Base-by-base conservation (phyloP, 768 basidiomycete species). In the Boletales sp. region DNA sequence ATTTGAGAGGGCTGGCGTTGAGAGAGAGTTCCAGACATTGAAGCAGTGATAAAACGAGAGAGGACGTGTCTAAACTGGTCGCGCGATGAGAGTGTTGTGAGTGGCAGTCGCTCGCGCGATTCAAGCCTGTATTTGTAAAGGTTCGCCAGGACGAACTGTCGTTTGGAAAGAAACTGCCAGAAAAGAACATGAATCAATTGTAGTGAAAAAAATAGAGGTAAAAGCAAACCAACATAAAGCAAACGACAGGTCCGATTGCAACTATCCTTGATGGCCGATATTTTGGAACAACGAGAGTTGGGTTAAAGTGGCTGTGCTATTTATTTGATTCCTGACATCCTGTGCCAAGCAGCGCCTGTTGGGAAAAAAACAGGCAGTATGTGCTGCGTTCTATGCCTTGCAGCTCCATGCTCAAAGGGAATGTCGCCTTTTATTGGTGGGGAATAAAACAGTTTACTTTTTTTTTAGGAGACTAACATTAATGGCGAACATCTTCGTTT, bases 21-120 rank as follows among this genome's bases (percentile, higher is more conserved):
- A 39, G 49, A 50, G 28, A 55, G 41, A 0, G 54, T 30, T 3
- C 51, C 71, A 4, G 72, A 60, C 80, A 83, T 82, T 41, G 76
- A 73, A 0, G 72, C 69, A 37, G 76, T 66, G 43, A 87, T 61
- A 42, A 86, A 72, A 49, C 74, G 79, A 50, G 74, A 66, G 41
- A 84, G 65, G 48, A 78, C 76, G 60, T 78, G 79, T 50, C 71
- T 72, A 57, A 87, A 85, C 57, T 86, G 80, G 37, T 80, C 74
- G 46, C 67, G 63, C 4, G 79, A 55, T 2, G 83, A 72, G 34
- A 79, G 68, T 0, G 74, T 74, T 32, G 83, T 80, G 44, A 77
- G 71, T 10, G 70, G 69, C 4, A 67, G 59, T 32, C 63, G 69
- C 43, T 65, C 60, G 31, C 68, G 67, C 32, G 55, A 56, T 25